A percentile compares a stretch with the other conserved stretches of the same genome.
phyloP scores from a whole-genome alignment of 1,284 basidiomycete species.

The Malassezia cuniculi region DNA sequence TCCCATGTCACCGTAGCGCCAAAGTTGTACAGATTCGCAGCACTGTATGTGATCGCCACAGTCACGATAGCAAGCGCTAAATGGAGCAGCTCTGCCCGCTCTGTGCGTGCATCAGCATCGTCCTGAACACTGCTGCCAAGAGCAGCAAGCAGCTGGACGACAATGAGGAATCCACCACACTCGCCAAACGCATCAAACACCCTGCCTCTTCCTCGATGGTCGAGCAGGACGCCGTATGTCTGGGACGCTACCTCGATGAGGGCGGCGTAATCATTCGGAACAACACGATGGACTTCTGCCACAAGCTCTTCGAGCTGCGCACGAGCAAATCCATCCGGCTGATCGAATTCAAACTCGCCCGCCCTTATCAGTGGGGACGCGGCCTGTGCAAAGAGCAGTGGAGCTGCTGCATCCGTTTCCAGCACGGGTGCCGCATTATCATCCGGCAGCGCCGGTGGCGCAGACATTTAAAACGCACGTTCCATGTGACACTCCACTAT shows the following conservation, averaged over 20 bases:
- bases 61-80: slow-evolving; percentile 25
- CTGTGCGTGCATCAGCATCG: slow-evolving; percentile 2
- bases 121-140: slow-evolving; percentile 4
- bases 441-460: no score
- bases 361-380: no score
- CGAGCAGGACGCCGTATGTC: slow-evolving; percentile 22
- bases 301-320: no score
- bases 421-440: no score
- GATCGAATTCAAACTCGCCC: no score
- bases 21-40: slow-evolving; percentile 23
- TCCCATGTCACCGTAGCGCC: slow-evolving; percentile 28
- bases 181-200: slow-evolving; percentile 26
- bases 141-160: slow-evolving; percentile 28
- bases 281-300: no score
- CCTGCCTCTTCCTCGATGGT: slow-evolving; percentile 8
- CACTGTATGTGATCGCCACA: slow-evolving; percentile 24
- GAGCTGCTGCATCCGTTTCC: no score
- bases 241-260: no score
- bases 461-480: no score
- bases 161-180: slow-evolving; percentile 29
- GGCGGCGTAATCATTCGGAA: no score
- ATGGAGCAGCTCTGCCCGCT: slow-evolving; percentile 21
- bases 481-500: neutral
- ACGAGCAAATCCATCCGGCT: no score
- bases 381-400: no score